A percentile compares a stretch with the other conserved stretches of the same genome.
phyloP scores from a whole-genome alignment of 495 filamentous ascomycete genomes.

The Talaromyces proteolyticus region DNA sequence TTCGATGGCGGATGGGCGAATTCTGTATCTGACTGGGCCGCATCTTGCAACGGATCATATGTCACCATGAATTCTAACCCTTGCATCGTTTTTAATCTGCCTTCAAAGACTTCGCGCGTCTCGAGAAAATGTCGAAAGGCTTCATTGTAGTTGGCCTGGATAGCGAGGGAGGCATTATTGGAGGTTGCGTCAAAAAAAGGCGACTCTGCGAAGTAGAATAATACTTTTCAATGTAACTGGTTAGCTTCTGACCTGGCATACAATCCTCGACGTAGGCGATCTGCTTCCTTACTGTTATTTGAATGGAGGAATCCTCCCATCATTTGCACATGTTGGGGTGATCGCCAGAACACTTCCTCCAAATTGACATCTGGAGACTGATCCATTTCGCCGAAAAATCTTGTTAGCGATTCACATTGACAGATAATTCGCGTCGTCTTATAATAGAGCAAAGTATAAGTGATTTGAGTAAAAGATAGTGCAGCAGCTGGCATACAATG shows the following conservation, averaged over 20 bases:
- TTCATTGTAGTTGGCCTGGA: slow-evolving; percentile 70
- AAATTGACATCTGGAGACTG: slow-evolving; percentile 52
- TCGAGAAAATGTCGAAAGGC: slow-evolving; percentile 55
- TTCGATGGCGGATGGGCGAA: slow-evolving; percentile 50
- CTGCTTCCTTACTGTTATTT: slow-evolving; percentile 33
- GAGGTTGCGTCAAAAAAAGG: slow-evolving; percentile 88
- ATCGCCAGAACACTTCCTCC: slow-evolving; percentile 76
- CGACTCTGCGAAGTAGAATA: slow-evolving; percentile 85
- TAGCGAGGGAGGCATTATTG: slow-evolving; percentile 75
- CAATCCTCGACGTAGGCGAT: background rate
- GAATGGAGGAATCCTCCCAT: slow-evolving; percentile 51
- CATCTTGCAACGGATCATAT: slow-evolving; percentile 61
- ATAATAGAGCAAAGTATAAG: slow-evolving; percentile 6
- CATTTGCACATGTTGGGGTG: slow-evolving; percentile 50
- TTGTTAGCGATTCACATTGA: too few relatives aligned
- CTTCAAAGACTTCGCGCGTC: slow-evolving; percentile 77
- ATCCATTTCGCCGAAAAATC: slow-evolving; percentile 15
- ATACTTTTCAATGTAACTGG: slow-evolving; percentile 38
- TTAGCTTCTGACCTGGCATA: background rate
- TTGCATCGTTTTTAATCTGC: slow-evolving; percentile 65
- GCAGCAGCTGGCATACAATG: background rate
- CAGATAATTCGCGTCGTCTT: too few relatives aligned
- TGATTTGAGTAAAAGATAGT: background rate
- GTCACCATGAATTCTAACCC: slow-evolving; percentile 78
- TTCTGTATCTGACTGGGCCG: slow-evolving; percentile 55